phyloP scores from a whole-genome alignment of 306 rosid species.

The Lablab purpureus region DNA sequence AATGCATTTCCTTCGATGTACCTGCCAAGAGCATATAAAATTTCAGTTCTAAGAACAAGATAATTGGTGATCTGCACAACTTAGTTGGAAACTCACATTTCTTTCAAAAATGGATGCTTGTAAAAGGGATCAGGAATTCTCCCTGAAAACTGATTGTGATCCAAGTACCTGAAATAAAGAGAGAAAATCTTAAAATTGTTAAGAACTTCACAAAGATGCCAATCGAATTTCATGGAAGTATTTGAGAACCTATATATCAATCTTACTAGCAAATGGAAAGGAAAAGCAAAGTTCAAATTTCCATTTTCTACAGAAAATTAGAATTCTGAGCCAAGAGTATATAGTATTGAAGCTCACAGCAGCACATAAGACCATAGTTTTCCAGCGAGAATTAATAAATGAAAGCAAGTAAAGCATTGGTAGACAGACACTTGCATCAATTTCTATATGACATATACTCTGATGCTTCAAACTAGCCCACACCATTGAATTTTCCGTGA shows the following conservation, averaged over 20 bases:
- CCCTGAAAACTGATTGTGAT: conserved; percentile 96
- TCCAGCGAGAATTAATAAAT: conserved; percentile 22
- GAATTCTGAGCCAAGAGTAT: not conserved
- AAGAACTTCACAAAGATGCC: conserved; percentile 24
- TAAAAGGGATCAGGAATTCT: conserved; percentile 91
- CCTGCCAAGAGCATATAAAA: conserved; percentile 52
- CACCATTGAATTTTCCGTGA: conserved; percentile 4
- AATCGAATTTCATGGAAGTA: conserved; percentile 17
- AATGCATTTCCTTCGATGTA: conserved; percentile 89
- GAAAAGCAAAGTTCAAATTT: conserved; percentile 16
- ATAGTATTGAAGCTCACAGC: conserved; percentile 25
- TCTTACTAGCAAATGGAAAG: not conserved
- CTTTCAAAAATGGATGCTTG: conserved; percentile 93
- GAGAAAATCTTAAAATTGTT: not conserved
- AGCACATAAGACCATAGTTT: conserved; percentile 13
- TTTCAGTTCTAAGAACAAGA: conserved; percentile 35
- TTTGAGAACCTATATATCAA: not conserved
- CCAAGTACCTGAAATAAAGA: conserved; percentile 79
- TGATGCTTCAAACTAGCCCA: conserved; percentile 12
- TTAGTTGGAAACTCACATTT: conserved; percentile 76
- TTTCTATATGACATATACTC: conserved; percentile 12
- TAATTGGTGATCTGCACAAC: not conserved
- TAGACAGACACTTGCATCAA: conserved; percentile 12
- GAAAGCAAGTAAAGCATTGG: not conserved
- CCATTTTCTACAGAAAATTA: not conserved